Evolutionary conservation across 495 filamentous ascomycete species (phyloP), one percentile per base, ranked within the genome.

Genomic region (Letharia lupina): DNA sequence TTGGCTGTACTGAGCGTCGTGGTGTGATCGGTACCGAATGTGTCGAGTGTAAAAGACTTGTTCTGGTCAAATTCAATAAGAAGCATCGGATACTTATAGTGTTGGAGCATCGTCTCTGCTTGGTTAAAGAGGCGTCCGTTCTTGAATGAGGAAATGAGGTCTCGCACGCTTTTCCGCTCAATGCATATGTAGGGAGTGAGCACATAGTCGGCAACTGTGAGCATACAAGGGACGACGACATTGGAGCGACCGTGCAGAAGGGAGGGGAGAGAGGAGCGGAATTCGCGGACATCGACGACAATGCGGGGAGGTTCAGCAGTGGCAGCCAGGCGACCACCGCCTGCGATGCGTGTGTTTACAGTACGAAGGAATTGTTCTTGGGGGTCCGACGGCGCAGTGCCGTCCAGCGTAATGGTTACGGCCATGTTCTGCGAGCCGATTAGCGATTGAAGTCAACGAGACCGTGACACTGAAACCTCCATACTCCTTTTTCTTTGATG

Each of bases 11-110:
- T 79, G 11, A 78, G 74, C 69, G 83, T 83, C 28, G 83, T 81
- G 33, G 86, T 86, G 39, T 88, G 89, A 3, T 91, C 80, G 64
- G 91, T 90, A 15, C 90, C 88, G 73, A 96, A 96, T 0, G 91
- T 90, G 75, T 98, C 94, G 20, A 98, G 88, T 13, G 91, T 98
- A 75, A 98, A 98, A 31, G 89, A 91, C 73, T 96, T 96, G 77
- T 96, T 91, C 73, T 96, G 90, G 75, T 98, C 93, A 76, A 98
- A 98, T 73, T 98, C 94, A 70, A 98, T 96, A 42, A 98, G 81
- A 5, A 98, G 86, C 82, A 98, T 89, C 0, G 93, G 91, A 69
- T 76, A 85, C 70, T 90, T 89, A 83, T 98, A 98, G 77, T 98
- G 85, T 70, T 89, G 83, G 42, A 93, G 84, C 95, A 98, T 97